Percentiles rank a stretch among this genome's conserved stretches.
These are phyloP conservation scores for Phytophthora ohioensis DNA, from an alignment of 352 stramenopile genomes.

Conservation along the genomic window DNA sequence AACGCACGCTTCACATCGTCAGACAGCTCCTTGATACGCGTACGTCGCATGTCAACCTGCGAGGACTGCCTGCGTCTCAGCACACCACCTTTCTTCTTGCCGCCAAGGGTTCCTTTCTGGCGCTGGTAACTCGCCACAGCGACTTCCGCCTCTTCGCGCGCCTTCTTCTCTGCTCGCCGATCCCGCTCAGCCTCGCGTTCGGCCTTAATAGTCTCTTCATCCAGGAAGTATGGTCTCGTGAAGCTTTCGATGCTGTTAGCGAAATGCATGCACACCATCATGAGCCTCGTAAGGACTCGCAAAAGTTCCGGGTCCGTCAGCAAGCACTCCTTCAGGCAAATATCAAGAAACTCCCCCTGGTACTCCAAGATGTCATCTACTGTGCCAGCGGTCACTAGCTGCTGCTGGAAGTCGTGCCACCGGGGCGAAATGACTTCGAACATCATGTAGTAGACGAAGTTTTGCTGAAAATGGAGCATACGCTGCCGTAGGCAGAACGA, in stretches of 20 bases:
- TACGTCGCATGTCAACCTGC: conserved; percentile 77
- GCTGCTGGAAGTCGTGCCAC: conserved; percentile 91
- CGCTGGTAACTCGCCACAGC: conserved; percentile 75
- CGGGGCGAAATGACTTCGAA: conserved; percentile 96
- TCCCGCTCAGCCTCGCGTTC: conserved; percentile 82
- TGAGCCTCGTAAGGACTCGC: conserved; percentile 94
- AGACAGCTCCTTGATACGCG: conserved; percentile 83
- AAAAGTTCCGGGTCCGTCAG: conserved; percentile 97
- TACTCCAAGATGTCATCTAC: conserved; percentile 96
- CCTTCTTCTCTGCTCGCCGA: conserved; percentile 82
- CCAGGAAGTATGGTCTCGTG: conserved; percentile 79
- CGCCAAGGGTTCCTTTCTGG: conserved; percentile 44
- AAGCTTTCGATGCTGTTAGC: conserved; percentile 95
- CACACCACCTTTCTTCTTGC: conserved; percentile 64
- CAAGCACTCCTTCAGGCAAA: conserved; percentile 97
- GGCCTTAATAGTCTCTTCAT: conserved; percentile 89
- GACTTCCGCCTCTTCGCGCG: conserved; percentile 77
- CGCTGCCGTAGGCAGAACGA: conserved; percentile 96
- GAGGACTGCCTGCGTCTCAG: conserved; percentile 78
- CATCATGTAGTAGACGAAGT: conserved; percentile 99
- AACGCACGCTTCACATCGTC: conserved; percentile 81
- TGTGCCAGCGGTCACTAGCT: conserved; percentile 80
- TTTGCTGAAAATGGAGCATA: conserved; percentile 99
- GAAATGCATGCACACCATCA: conserved; percentile 97
- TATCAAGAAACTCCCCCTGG: conserved; percentile 97